Evolutionary conservation across 768 basidiomycete species (phyloP).

Genomic region (Asterophora parasitica): DNA sequence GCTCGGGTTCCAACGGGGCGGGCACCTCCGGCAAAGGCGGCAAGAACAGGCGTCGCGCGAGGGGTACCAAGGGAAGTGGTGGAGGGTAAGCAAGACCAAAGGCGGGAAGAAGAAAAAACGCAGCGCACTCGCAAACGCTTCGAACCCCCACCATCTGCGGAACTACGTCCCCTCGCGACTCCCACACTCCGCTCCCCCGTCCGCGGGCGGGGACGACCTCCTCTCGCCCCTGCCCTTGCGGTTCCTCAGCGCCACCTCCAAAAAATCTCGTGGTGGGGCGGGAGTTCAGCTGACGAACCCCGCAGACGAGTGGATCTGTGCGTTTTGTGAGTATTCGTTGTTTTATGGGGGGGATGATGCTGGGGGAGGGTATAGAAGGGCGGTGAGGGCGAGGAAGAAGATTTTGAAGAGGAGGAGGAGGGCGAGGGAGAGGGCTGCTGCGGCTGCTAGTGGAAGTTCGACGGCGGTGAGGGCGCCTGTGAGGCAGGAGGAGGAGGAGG

Average conservation of each 20-base stretch:
- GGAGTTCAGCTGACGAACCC: constrained; percentile 43
- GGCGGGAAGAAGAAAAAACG: constrained; percentile 88
- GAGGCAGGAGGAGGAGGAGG: constrained; percentile 21
- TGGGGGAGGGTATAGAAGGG: constrained; percentile 51
- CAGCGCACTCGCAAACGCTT: constrained; percentile 84
- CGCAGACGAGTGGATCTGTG: constrained; percentile 89
- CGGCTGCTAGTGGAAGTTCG: constrained; percentile 32
- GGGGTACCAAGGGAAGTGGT: no score
- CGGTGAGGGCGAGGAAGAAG: constrained; percentile 71
- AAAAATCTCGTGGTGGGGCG: no score
- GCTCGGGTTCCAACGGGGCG: background rate
- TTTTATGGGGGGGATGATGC: constrained; percentile 86
- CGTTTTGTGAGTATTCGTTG: constrained; percentile 88
- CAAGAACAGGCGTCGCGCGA: no score
- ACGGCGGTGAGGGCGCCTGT: constrained; percentile 15
- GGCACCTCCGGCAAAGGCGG: no score
- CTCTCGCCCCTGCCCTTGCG: constrained; percentile 59
- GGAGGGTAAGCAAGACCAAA: constrained; percentile 18
- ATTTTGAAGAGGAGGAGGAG: constrained; percentile 65
- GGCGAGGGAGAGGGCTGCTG: constrained; percentile 67
- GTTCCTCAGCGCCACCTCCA: constrained; percentile 69
- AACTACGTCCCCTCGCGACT: constrained; percentile 90
- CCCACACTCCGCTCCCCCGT: no score
- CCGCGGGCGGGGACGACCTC: constrained; percentile 34
- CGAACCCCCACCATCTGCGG: constrained; percentile 91